Conservation (phyloP, 768 basidiomycete species). For the Candolleomyces efflorescens region DNA sequence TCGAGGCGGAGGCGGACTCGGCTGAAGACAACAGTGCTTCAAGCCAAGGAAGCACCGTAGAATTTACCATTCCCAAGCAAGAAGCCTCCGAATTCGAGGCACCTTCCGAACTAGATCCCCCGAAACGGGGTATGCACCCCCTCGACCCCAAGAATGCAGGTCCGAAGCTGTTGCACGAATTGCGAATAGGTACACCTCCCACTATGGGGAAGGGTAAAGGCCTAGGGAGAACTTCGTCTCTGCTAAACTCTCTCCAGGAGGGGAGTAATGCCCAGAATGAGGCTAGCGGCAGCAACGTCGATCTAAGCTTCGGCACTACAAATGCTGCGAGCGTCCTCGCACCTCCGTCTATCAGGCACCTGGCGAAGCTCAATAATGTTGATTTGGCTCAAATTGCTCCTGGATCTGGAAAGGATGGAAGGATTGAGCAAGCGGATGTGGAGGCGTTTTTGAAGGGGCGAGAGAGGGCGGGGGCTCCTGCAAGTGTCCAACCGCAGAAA, state of each 20-base stretch:
- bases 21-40: conserved; percentile 29
- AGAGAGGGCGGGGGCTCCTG: conserved; percentile 1
- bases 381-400: conserved; percentile 53
- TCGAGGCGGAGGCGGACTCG: conserved; percentile 65
- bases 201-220: neutral
- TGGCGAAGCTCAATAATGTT: conserved; percentile 62
- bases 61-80: neutral
- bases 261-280: too few relatives aligned
- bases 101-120: conserved; percentile 3
- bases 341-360: conserved; percentile 73
- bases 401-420: conserved; percentile 70
- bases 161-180: neutral
- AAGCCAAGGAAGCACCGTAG: conserved; percentile 13
- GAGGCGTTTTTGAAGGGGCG: conserved; percentile 49
- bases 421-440: conserved; percentile 73
- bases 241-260: too few relatives aligned
- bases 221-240: too few relatives aligned
- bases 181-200: neutral
- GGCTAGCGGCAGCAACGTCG: neutral
- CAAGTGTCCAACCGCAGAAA: conserved; percentile 11
- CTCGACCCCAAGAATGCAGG: conserved; percentile 46
- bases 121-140: conserved; percentile 41
- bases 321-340: conserved; percentile 47
- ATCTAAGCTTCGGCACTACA: neutral
- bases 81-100: neutral